These are phyloP conservation scores for Diversispora eburnea DNA, from an alignment of 192 early-diverging fungal species.

Conservation along the genomic window DNA sequence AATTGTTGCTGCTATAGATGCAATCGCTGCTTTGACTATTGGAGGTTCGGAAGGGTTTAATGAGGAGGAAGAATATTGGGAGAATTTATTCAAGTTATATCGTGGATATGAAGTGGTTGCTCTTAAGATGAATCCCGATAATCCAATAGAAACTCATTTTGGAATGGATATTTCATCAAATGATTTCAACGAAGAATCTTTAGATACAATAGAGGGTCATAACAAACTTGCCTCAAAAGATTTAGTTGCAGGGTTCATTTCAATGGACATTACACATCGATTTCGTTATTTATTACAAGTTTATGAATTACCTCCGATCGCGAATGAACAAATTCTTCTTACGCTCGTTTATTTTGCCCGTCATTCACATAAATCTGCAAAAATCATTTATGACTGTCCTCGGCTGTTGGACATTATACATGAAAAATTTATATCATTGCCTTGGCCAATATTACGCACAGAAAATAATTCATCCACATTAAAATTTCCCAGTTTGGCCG, in stretches of 20 bases:
- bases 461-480: neutral
- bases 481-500: constrained; percentile 28
- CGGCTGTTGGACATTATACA: constrained; percentile 45
- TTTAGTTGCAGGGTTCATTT: constrained; percentile 53
- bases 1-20: constrained; percentile 47
- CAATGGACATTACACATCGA: constrained; percentile 58
- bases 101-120: constrained; percentile 35
- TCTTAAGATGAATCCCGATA: constrained; percentile 23
- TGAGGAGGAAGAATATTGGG: constrained; percentile 41
- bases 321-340: constrained; percentile 43
- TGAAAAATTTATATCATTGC: constrained; percentile 33
- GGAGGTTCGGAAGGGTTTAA: constrained; percentile 24
- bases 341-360: constrained; percentile 49
- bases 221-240: constrained; percentile 50
- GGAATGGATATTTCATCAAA: constrained; percentile 40
- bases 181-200: constrained; percentile 37
- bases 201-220: constrained; percentile 42
- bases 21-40: constrained; percentile 43
- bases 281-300: constrained; percentile 53
- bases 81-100: constrained; percentile 32
- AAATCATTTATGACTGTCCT: constrained; percentile 45
- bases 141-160: constrained; percentile 30
- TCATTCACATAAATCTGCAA: constrained; percentile 39
- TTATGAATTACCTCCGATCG: constrained; percentile 32
- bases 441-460: constrained; percentile 43